Evolutionary conservation across 139 green algal species (phyloP).

Genomic region (Coelastrella sp.): DNA sequence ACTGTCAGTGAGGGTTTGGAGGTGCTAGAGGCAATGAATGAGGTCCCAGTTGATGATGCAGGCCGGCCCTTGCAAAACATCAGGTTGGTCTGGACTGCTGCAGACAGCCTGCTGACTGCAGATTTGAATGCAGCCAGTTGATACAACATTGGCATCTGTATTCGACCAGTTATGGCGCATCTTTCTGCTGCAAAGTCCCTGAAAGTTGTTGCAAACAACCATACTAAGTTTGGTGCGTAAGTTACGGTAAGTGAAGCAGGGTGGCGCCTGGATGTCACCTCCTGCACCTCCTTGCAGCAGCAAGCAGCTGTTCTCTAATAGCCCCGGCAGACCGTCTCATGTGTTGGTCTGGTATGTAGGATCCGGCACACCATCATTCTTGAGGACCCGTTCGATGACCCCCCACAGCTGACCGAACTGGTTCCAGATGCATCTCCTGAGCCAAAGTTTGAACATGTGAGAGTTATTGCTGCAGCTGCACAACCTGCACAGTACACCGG

Average conservation of each 20-base stretch:
- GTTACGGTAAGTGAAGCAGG: no score
- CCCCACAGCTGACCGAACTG: slow-evolving; percentile 75
- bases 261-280: no score
- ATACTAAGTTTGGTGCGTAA: no score
- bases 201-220: no score
- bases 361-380: slow-evolving; percentile 96
- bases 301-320: not conserved
- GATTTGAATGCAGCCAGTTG: not conserved
- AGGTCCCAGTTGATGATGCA: slow-evolving; percentile 86
- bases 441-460: slow-evolving; percentile 72
- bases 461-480: not conserved
- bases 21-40: slow-evolving; percentile 91
- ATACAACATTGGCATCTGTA: not conserved
- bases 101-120: not conserved
- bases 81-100: slow-evolving; percentile 46
- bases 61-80: slow-evolving; percentile 95
- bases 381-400: slow-evolving; percentile 97
- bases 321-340: not conserved
- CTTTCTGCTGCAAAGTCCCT: no score
- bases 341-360: slow-evolving; percentile 51
- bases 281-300: no score
- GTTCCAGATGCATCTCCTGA: slow-evolving; percentile 88
- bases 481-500: not conserved
- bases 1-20: slow-evolving; percentile 92
- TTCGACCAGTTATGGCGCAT: no score